These are phyloP conservation scores for Artemisia argyi DNA, from an alignment of 129 eudicot genomes.

Conservation along the genomic window DNA sequence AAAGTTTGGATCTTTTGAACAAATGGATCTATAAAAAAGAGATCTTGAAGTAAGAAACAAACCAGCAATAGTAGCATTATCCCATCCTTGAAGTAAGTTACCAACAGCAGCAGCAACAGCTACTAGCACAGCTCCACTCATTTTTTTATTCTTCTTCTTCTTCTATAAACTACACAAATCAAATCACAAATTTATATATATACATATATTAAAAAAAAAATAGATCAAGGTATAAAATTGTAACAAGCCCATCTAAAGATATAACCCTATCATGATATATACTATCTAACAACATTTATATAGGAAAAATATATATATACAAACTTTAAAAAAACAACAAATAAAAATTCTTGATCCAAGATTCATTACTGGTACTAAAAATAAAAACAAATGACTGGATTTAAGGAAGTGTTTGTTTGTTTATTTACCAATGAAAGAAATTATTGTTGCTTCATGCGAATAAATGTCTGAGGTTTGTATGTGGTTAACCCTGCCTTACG, in stretches of 20 bases:
- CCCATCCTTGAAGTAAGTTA: slow-evolving; percentile 98
- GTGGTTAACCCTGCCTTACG: not conserved
- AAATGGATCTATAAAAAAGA: not conserved
- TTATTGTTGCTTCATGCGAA: not conserved
- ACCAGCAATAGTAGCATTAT: slow-evolving; percentile 98
- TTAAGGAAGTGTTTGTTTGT: too few species aligned
- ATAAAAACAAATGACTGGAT: too few species aligned
- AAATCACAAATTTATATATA: too few species aligned
- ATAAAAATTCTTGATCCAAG: not conserved
- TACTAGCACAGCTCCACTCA: slow-evolving; percentile 89
- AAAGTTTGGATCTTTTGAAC: too few species aligned
- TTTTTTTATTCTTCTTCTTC: slow-evolving; percentile 21
- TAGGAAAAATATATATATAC: not conserved
- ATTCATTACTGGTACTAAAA: too few species aligned
- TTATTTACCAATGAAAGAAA: too few species aligned
- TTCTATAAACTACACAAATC: not conserved
- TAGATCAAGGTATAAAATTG: slow-evolving; percentile 17
- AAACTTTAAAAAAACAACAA: not conserved
- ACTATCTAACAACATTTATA: not conserved
- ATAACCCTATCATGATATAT: not conserved
- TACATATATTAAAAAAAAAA: too few species aligned
- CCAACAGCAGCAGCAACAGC: slow-evolving; percentile 97
- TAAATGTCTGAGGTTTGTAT: not conserved
- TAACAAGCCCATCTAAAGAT: slow-evolving; percentile 9
- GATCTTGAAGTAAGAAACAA: not conserved